Evolutionary conservation across 1,139 yeast genomes (phyloP), one percentile per base, ranked within the genome.

Genomic region (Taphrina communis): DNA sequence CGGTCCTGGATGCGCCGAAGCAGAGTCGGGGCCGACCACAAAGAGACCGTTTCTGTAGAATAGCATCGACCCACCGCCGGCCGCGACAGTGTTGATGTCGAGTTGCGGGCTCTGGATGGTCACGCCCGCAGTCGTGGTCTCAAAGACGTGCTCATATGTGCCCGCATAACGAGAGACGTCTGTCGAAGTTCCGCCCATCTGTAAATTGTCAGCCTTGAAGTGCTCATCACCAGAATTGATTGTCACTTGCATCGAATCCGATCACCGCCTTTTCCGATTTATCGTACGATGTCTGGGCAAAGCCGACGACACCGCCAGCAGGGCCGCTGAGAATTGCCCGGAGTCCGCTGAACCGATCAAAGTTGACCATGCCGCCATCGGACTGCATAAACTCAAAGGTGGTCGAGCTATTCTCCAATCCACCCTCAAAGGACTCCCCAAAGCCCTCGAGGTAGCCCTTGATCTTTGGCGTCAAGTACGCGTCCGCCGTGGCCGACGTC

Each of bases 391-490:
- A 84, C 72, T 83, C 80, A 53, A 84, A 78, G 72, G 81, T 79
- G 52, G 82, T 78, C 7, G 81, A 44, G 5, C 78, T 76, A 5
- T 79, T 78, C 19, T 80, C 80, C 11, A 84, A 76, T 1, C 86
- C 86, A 51, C 86, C 85, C 58, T 78, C 79, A 73, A 89, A 81
- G 1, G 94, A 94, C 3, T 81, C 75, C 63, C 86, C 84, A 74
- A 89, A 88, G 21, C 86, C 84, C 44, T 81, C 77, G 56, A 89
- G 80, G 75, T 89, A 89, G 44, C 84, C 81, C 70, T 84, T 81
- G 62, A 89, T 86, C 63, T 86, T 88, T 1, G 95, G 95, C 1
- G 93, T 88, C 70, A 89, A 78, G 75, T 89, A 89, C 0, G 94
- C 90, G 78, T 89, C 94, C 0, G 90, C 91, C 21, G 86, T 85